Conservation (phyloP, 176 grass and related monocot genomes). For the Tuctoria greenei region DNA sequence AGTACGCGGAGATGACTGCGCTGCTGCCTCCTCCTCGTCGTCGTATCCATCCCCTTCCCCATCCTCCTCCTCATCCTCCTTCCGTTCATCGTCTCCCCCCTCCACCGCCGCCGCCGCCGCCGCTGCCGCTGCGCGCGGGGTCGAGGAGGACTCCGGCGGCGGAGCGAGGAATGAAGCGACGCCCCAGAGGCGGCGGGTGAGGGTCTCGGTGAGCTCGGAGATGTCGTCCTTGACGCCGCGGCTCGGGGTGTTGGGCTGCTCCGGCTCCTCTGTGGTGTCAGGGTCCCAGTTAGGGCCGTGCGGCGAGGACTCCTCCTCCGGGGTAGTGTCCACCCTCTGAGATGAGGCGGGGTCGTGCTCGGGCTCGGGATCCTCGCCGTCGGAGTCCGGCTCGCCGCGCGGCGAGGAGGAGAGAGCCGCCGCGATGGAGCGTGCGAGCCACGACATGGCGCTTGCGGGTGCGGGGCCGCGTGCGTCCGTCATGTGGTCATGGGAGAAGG, state of each 20-base stretch:
- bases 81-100: not conserved
- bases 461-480: not conserved
- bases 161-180: conserved; percentile 73
- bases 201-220: conserved; percentile 71
- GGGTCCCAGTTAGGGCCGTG: not conserved
- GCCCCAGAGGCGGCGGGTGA: conserved; percentile 71
- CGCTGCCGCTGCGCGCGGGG: not conserved
- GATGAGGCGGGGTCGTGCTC: not conserved
- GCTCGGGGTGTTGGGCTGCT: conserved; percentile 48
- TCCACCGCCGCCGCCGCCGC: not conserved
- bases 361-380: conserved; percentile 23
- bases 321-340: not conserved
- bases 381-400: conserved; percentile 35
- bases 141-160: not conserved
- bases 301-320: not conserved
- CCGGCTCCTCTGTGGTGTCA: conserved; percentile 34
- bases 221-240: conserved; percentile 65
- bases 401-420: conserved; percentile 59
- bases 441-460: conserved; percentile 47
- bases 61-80: no score
- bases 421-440: conserved; percentile 59
- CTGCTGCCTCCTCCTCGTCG: conserved; percentile 17
- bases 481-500: no score
- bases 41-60: not conserved
- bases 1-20: conserved; percentile 50